Conservation (phyloP, 768 basidiomycete species). For the Mycena floridula region DNA sequence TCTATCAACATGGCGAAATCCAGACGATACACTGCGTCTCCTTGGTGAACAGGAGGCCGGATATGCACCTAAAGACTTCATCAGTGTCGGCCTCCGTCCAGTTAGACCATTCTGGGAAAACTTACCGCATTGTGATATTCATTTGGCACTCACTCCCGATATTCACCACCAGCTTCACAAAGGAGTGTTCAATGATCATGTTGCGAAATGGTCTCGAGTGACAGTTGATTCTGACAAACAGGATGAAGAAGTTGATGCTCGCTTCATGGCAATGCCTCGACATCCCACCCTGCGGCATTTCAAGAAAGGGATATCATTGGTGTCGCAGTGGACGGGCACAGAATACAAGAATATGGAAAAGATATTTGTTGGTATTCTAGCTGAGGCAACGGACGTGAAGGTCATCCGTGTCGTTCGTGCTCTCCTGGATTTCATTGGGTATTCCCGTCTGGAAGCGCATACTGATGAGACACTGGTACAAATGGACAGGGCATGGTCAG, state of each 20-base stretch:
- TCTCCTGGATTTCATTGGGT: conserved; percentile 19
- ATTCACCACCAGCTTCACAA: conserved; percentile 43
- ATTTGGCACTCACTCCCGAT: conserved; percentile 29
- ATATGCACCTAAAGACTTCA: conserved; percentile 8
- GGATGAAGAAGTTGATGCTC: conserved; percentile 15
- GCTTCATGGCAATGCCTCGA: conserved; percentile 18
- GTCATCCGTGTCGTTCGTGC: conserved; percentile 9
- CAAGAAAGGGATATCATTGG: conserved; percentile 23
- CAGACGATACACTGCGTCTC: conserved; percentile 3
- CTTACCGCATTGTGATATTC: conserved; percentile 32
- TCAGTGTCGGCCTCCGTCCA: conserved; percentile 8
- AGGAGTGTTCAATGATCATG: conserved; percentile 39
- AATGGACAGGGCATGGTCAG: conserved; percentile 8
- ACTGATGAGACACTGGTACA: conserved; percentile 8
- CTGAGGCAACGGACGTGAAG: not conserved
- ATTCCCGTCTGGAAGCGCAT: conserved; percentile 9
- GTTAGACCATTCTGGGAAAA: conserved; percentile 33
- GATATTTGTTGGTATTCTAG: conserved; percentile 14
- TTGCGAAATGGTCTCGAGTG: conserved; percentile 27
- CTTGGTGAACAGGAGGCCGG: conserved; percentile 5
- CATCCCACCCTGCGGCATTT: conserved; percentile 23
- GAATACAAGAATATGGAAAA: conserved; percentile 24
- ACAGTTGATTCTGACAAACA: not conserved
- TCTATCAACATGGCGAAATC: conserved; percentile 4
- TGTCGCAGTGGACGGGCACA: conserved; percentile 29